Conservation (phyloP, 371 early-diverging fungal genomes). For the Globomyces sp. region DNA sequence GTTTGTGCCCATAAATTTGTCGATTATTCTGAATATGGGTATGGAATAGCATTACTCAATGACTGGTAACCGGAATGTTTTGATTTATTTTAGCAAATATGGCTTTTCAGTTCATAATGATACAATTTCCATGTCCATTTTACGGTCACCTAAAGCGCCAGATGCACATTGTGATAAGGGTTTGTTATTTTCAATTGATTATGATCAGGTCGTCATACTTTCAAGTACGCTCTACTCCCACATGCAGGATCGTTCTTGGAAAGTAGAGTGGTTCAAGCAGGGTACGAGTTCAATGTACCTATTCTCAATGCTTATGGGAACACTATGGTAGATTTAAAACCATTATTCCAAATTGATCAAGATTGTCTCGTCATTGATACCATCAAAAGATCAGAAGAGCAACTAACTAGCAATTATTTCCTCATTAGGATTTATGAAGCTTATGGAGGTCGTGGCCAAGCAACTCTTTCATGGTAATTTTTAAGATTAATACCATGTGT, state of each 20-base stretch:
- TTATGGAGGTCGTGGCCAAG: slow-evolving; percentile 80
- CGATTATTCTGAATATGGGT: slow-evolving; percentile 89
- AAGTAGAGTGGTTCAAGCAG: slow-evolving; percentile 78
- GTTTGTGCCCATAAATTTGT: slow-evolving; percentile 96
- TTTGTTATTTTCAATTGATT: no score
- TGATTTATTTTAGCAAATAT: slow-evolving; percentile 36
- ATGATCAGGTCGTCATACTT: slow-evolving; percentile 34
- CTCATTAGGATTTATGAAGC: slow-evolving; percentile 88
- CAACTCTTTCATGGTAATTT: slow-evolving; percentile 57
- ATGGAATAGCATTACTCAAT: slow-evolving; percentile 91
- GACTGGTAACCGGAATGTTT: slow-evolving; percentile 74
- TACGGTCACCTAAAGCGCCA: slow-evolving; percentile 81
- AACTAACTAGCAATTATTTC: slow-evolving; percentile 49
- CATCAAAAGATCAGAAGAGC: slow-evolving; percentile 83
- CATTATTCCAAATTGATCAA: slow-evolving; percentile 54
- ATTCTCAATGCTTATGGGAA: slow-evolving; percentile 12
- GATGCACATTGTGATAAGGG: slow-evolving; percentile 38
- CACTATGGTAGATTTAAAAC: not conserved
- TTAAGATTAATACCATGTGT: slow-evolving; percentile 16
- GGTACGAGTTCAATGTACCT: slow-evolving; percentile 84
- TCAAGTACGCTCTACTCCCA: slow-evolving; percentile 89
- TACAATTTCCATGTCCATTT: slow-evolving; percentile 76
- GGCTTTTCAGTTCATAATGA: slow-evolving; percentile 78
- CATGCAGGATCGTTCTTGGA: slow-evolving; percentile 76
- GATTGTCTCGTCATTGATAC: slow-evolving; percentile 84